A percentile compares a stretch with the other conserved stretches of the same genome.
phyloP scores from a whole-genome alignment of 2,329 filamentous ascomycete species.

The Hymenoscyphus infarciens region DNA sequence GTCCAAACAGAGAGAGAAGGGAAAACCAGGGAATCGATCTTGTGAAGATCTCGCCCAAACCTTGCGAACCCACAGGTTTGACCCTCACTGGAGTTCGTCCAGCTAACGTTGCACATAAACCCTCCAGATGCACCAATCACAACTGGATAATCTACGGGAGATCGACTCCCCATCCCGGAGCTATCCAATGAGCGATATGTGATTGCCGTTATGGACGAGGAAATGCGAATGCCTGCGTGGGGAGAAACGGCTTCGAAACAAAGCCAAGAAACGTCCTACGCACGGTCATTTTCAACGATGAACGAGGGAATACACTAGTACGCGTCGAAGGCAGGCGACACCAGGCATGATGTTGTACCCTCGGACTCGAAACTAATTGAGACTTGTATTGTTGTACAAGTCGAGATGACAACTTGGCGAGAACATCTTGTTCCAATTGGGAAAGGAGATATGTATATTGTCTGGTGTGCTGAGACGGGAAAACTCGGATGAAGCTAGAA shows the following conservation, averaged over 20 bases:
- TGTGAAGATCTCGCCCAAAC: neutral
- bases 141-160: neutral
- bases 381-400: neutral
- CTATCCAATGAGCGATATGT: neutral
- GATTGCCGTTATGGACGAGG: neutral
- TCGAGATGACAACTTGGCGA: neutral
- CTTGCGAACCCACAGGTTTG: neutral
- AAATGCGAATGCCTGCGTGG: neutral
- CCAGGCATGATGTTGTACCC: too few species aligned
- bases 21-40: neutral
- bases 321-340: too few species aligned
- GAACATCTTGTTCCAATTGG: neutral
- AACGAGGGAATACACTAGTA: too few species aligned
- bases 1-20: neutral
- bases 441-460: neutral
- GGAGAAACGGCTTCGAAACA: conserved; percentile 12
- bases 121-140: neutral
- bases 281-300: too few species aligned
- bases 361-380: too few species aligned
- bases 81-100: conserved; percentile 5
- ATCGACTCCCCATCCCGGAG: neutral
- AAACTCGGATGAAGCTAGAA: neutral
- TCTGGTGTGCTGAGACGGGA: neutral
- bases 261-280: conserved; percentile 8
- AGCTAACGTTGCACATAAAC: neutral